Evolutionary conservation across 202 grass and related monocot species (phyloP), one percentile per base, ranked within the genome.

Genomic region (Setaria viridis): DNA sequence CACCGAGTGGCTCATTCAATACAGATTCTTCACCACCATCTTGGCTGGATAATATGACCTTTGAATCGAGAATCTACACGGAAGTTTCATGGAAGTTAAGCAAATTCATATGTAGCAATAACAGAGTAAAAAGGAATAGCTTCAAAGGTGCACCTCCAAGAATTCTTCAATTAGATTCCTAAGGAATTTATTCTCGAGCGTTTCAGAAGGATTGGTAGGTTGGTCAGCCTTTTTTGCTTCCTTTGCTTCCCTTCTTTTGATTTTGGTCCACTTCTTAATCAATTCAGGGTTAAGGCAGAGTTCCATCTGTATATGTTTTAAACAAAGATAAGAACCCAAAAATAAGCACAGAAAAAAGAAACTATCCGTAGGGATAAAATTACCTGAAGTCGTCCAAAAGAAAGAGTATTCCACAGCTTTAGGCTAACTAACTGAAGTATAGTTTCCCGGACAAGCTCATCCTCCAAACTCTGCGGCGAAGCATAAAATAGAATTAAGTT

Each of bases 221-320:
- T 92, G 73, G 15, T 78, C 88, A 63, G 85, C 65, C 83, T 84
- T 99, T 79, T 95, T 99, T 17, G 85, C 85, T 88, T 93, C 87
- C 78, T 95, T 98, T 42, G 90, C 91, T 91, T 99, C 91, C 93
- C 85, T 99, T 76, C 86, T 94, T 84, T 87, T 96, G 60, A 99
- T 91, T 86, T 91, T 96, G 71, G 88, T 96, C 97, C 97, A 99
- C 84, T 94, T 96, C 85, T 96, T 99, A 81, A 99, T 90, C 76
- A 96, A 88, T 74, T 96, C 90, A 70, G 94, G 93, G 43, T 99
- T 94, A 73, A 91, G 88, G 69, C 88, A 99, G 62, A 99, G 79
- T 79, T 99, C 97, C 97, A 96, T 94, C 97, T 98, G 78, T 51
- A 74, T 6, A 87, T 85, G 62, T 92, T 91, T 74, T 53, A 88